These are phyloP conservation scores for Sapria himalayana DNA, from an alignment of 345 rosid species.

Conservation along the genomic window DNA sequence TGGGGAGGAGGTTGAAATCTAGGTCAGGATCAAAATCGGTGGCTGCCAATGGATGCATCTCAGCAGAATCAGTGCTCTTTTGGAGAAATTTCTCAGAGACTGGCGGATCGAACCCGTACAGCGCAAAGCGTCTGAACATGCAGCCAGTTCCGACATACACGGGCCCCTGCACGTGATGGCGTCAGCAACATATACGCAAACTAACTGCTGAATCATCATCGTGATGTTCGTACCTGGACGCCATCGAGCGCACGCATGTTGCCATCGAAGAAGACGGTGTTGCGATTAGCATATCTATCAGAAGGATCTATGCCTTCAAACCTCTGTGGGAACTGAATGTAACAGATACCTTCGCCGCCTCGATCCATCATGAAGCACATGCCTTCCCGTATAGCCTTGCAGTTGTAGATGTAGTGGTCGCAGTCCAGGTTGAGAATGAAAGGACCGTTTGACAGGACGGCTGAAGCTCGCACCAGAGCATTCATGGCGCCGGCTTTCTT, in stretches of 20 bases:
- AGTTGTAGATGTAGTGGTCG: conserved; percentile 85
- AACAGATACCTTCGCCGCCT: conserved; percentile 78
- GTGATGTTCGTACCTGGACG: conserved; percentile 33
- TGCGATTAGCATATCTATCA: conserved; percentile 82
- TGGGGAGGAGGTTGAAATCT: conserved; percentile 61
- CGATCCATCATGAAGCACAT: conserved; percentile 97
- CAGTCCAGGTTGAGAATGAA: conserved; percentile 89
- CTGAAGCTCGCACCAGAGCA: conserved; percentile 66
- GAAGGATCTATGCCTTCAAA: conserved; percentile 97
- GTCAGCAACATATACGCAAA: not conserved
- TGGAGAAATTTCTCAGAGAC: conserved; percentile 16
- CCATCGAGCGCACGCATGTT: conserved; percentile 97
- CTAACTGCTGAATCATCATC: not conserved
- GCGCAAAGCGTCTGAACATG: conserved; percentile 81
- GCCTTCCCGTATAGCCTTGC: conserved; percentile 79
- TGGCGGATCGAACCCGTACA: conserved; percentile 88
- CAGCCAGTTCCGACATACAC: conserved; percentile 86
- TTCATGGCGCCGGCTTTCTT: conserved; percentile 99
- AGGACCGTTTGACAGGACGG: conserved; percentile 78
- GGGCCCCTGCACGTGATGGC: conserved; percentile 32
- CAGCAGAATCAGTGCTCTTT: conserved; percentile 16
- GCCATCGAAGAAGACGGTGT: conserved; percentile 89
- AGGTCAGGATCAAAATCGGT: conserved; percentile 68
- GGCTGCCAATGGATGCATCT: conserved; percentile 46
- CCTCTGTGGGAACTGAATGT: conserved; percentile 88